phyloP scores from a whole-genome alignment of 805 yeast species.

The Schwanniomyces yamadae region DNA sequence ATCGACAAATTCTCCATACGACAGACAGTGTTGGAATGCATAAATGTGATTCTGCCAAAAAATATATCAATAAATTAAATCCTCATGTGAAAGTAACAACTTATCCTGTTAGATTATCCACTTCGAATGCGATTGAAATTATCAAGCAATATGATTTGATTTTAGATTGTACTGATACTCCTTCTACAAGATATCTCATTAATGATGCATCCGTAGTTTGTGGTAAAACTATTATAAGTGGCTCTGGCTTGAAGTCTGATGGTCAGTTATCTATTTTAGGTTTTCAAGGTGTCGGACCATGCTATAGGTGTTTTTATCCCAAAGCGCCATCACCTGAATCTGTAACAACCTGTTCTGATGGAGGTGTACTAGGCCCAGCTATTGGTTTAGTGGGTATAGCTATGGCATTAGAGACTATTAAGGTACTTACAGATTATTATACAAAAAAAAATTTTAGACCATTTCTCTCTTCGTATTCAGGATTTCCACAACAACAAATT shows the following conservation, averaged over 20 bases:
- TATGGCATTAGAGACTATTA: conserved; percentile 87
- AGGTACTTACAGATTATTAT: conserved; percentile 62
- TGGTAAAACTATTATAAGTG: conserved; percentile 78
- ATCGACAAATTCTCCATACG: conserved; percentile 83
- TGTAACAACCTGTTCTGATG: conserved; percentile 85
- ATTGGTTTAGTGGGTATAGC: conserved; percentile 86
- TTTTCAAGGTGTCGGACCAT: conserved; percentile 68
- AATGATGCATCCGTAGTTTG: conserved; percentile 77
- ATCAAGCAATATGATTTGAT: conserved; percentile 69
- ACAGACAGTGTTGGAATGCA: conserved; percentile 61
- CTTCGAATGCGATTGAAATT: conserved; percentile 61
- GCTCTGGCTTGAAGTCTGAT: conserved; percentile 86
- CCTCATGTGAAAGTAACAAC: conserved; percentile 61
- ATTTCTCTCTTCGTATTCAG: conserved; percentile 65
- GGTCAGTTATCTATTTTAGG: conserved; percentile 85
- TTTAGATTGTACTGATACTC: conserved; percentile 94
- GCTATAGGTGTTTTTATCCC: conserved; percentile 93
- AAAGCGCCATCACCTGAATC: conserved; percentile 82
- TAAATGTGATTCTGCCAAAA: conserved; percentile 79
- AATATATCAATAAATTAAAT: conserved; percentile 54
- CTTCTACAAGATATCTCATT: conserved; percentile 79
- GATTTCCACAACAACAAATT: conserved; percentile 63
- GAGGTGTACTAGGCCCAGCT: conserved; percentile 95
- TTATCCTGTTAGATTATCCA: conserved; percentile 50
- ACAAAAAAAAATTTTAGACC: conserved; percentile 56